Evolutionary conservation across 2,329 filamentous ascomycete species (phyloP).

Genomic region (Daldinia eschscholtzii): DNA sequence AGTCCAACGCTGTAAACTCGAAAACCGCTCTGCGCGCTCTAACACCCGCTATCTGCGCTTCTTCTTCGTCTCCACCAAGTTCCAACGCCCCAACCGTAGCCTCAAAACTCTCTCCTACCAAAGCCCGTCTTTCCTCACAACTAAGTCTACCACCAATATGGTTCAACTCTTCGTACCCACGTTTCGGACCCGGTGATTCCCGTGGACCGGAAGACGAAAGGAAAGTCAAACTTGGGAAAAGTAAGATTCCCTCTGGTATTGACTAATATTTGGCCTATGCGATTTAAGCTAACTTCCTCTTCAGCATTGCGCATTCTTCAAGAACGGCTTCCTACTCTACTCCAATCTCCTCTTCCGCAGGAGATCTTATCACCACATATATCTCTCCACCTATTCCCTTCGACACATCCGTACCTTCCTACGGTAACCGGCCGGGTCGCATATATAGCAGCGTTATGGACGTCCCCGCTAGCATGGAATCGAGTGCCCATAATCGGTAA

Average conservation of each 20-base stretch:
- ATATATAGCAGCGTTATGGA: slow-evolving; percentile 95
- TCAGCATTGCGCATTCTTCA: slow-evolving; percentile 75
- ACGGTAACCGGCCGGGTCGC: slow-evolving; percentile 91
- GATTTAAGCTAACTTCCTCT: slow-evolving; percentile 30
- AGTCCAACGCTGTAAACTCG: slow-evolving; percentile 49
- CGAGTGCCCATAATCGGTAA: slow-evolving; percentile 91
- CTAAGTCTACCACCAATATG: slow-evolving; percentile 56
- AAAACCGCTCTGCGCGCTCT: slow-evolving; percentile 46
- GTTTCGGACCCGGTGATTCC: slow-evolving; percentile 43
- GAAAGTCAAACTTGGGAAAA: slow-evolving; percentile 73
- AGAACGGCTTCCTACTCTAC: slow-evolving; percentile 74
- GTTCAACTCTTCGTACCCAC: slow-evolving; percentile 58
- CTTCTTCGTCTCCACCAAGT: slow-evolving; percentile 24
- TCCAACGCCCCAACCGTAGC: slow-evolving; percentile 30
- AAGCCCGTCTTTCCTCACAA: slow-evolving; percentile 38
- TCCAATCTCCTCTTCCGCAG: slow-evolving; percentile 76
- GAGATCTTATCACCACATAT: slow-evolving; percentile 83
- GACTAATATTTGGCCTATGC: slow-evolving; percentile 16
- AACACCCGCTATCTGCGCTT: slow-evolving; percentile 35
- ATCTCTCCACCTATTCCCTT: slow-evolving; percentile 76
- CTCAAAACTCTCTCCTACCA: slow-evolving; percentile 29
- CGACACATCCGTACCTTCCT: slow-evolving; percentile 88
- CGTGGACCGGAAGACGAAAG: slow-evolving; percentile 64
- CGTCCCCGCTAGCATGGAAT: slow-evolving; percentile 95
- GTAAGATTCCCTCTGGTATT: slow-evolving; percentile 56